Percentiles rank a stretch among this genome's conserved stretches.
phyloP scores from a whole-genome alignment of 192 early-diverging fungal species.

The Linnemannia exigua region DNA sequence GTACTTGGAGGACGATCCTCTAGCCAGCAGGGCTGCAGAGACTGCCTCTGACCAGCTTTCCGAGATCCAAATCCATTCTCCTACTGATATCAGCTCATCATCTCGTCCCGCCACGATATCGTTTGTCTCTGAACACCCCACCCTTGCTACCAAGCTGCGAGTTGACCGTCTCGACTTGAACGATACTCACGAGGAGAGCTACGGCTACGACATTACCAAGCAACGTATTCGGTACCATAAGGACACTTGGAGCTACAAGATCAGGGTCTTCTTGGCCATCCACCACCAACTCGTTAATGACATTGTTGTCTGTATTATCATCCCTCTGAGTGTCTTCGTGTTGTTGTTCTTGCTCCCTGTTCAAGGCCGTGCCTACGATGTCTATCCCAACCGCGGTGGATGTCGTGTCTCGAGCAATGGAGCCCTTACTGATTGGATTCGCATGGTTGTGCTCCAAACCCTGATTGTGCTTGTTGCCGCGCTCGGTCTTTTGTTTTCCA shows the following conservation, averaged over 20 bases:
- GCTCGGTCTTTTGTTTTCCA: background rate
- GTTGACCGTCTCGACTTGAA: conserved; percentile 13
- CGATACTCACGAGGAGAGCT: conserved; percentile 5
- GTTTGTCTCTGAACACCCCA: background rate
- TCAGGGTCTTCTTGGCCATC: background rate
- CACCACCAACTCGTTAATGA: background rate
- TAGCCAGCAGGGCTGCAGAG: background rate
- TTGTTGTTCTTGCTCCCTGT: background rate
- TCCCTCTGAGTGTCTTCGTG: background rate
- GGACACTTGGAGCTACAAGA: conserved; percentile 17
- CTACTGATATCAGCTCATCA: background rate
- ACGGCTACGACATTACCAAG: conserved; percentile 28
- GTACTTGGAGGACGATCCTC: background rate
- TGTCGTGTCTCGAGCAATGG: conserved; percentile 18
- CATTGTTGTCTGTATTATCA: conserved; percentile 13
- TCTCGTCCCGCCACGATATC: background rate
- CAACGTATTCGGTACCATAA: conserved; percentile 8
- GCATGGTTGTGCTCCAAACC: background rate
- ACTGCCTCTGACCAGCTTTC: background rate
- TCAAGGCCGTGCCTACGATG: conserved; percentile 15
- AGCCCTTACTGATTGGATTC: background rate
- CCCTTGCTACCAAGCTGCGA: conserved; percentile 23
- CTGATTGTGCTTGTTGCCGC: background rate
- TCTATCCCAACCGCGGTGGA: conserved; percentile 16
- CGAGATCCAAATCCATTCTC: background rate